phyloP scores from a whole-genome alignment of 495 filamentous ascomycete species.

The Neurospora terricola region DNA sequence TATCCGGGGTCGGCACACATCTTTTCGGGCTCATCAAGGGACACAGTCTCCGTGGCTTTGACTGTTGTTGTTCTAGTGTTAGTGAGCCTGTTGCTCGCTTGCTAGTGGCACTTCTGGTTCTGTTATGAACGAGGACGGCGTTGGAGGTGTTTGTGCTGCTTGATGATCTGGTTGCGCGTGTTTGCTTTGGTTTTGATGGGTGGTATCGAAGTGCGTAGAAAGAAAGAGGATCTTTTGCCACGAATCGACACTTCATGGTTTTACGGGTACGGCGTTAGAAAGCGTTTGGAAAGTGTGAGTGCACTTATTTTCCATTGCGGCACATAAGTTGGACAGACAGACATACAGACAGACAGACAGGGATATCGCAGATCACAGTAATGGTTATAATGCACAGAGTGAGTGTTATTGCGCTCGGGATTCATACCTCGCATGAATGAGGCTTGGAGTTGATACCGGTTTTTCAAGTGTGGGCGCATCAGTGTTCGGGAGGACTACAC shows the following conservation, averaged over 20 bases:
- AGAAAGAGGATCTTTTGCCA: background rate
- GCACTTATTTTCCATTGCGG: background rate
- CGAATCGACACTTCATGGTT: background rate
- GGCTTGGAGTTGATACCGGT: background rate
- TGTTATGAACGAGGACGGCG: background rate
- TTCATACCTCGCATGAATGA: background rate
- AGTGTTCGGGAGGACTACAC: background rate
- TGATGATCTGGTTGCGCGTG: background rate
- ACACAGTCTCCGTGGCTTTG: slow-evolving; percentile 12
- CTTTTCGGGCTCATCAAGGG: slow-evolving; percentile 12
- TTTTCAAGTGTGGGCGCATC: background rate
- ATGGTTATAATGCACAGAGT: background rate
- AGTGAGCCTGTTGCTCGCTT: slow-evolving; percentile 4
- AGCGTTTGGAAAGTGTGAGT: background rate
- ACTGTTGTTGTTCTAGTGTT: slow-evolving; percentile 5
- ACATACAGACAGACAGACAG: background rate
- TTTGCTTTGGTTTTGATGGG: background rate
- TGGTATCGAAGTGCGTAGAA: background rate
- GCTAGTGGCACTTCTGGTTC: background rate
- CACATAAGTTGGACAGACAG: background rate
- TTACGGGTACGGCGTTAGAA: background rate
- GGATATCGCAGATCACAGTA: background rate
- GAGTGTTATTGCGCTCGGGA: background rate
- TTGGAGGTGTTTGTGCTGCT: background rate
- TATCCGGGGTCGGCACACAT: slow-evolving; percentile 35